These are phyloP conservation scores for Globisporangium iwayamae DNA, from an alignment of 352 stramenopile species.

Conservation along the genomic window DNA sequence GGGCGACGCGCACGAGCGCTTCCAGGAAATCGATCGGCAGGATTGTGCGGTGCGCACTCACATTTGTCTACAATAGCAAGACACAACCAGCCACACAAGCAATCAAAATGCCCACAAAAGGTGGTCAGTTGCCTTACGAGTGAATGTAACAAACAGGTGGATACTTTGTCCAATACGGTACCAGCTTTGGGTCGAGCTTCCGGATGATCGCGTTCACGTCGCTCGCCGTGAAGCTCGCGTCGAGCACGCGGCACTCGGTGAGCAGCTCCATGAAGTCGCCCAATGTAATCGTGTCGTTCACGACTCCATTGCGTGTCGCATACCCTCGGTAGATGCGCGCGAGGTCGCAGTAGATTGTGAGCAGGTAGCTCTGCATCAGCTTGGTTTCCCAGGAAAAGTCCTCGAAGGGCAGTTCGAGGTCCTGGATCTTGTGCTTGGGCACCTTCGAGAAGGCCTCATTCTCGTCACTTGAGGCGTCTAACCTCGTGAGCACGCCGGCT, in stretches of 20 bases:
- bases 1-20: slow-evolving; percentile 47
- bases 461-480: slow-evolving; percentile 43
- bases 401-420: slow-evolving; percentile 56
- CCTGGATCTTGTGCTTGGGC: slow-evolving; percentile 39
- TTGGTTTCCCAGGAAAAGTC: slow-evolving; percentile 71
- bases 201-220: slow-evolving; percentile 45
- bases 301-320: slow-evolving; percentile 34
- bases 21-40: slow-evolving; percentile 66
- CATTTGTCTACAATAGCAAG: slow-evolving; percentile 20
- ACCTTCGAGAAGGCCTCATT: slow-evolving; percentile 64
- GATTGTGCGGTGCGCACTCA: slow-evolving; percentile 41
- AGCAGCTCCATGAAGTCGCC: slow-evolving; percentile 59
- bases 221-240: slow-evolving; percentile 32
- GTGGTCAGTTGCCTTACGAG: neutral
- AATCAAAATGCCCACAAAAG: neutral
- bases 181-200: slow-evolving; percentile 48
- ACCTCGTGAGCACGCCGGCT: slow-evolving; percentile 49
- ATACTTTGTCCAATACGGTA: slow-evolving; percentile 18
- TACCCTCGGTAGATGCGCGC: slow-evolving; percentile 74
- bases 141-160: neutral
- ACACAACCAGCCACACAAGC: neutral
- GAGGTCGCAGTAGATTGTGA: slow-evolving; percentile 68
- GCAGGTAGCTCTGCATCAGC: slow-evolving; percentile 66
- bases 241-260: slow-evolving; percentile 62
- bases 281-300: slow-evolving; percentile 43